Conservation (phyloP, 2,329 filamentous ascomycete genomes). For the Fusarium udum region DNA sequence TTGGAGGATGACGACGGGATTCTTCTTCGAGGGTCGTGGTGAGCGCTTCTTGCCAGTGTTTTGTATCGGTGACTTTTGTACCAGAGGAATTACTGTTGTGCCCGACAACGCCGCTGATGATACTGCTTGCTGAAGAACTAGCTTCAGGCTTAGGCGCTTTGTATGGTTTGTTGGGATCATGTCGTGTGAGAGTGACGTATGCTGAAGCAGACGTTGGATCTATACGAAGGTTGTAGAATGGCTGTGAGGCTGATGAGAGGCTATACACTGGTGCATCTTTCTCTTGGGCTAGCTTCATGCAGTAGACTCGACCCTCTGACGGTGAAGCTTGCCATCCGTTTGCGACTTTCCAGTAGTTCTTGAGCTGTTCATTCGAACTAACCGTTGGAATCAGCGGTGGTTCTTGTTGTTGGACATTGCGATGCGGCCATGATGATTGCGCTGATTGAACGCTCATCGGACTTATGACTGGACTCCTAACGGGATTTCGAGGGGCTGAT, state of each 20-base stretch:
- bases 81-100: conserved; percentile 39
- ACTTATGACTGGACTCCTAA: conserved; percentile 38
- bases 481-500: conserved; percentile 9
- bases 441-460: conserved; percentile 33
- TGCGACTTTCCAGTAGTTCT: conserved; percentile 72
- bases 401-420: conserved; percentile 47
- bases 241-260: conserved; percentile 67
- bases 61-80: conserved; percentile 49
- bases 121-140: conserved; percentile 39
- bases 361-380: conserved; percentile 69
- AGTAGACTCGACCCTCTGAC: conserved; percentile 67
- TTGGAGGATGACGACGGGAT: conserved; percentile 61
- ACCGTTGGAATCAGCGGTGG: conserved; percentile 59
- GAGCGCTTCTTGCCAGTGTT: conserved; percentile 67
- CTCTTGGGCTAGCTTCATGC: conserved; percentile 64
- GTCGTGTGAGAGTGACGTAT: conserved; percentile 66
- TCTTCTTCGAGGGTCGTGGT: conserved; percentile 67
- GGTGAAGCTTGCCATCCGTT: conserved; percentile 74
- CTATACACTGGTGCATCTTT: conserved; percentile 73
- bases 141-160: conserved; percentile 52
- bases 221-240: conserved; percentile 73
- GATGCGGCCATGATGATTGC: conserved; percentile 40
- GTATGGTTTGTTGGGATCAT: conserved; percentile 68
- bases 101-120: conserved; percentile 47
- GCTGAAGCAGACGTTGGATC: conserved; percentile 72